Conservation (phyloP, 805 yeast species). For the Monosporozyma servazzii region DNA sequence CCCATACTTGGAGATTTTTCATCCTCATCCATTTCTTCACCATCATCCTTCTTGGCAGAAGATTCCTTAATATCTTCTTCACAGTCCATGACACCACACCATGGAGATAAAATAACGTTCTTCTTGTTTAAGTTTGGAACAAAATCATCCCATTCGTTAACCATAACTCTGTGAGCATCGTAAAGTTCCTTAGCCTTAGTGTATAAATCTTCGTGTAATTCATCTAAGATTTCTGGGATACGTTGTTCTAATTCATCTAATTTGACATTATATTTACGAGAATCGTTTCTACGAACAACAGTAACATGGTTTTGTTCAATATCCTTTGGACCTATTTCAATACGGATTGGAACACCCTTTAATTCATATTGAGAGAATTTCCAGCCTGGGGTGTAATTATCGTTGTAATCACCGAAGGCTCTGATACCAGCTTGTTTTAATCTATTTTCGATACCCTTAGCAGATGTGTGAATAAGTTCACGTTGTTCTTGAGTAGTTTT, state of each 20-base stretch:
- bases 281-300: constrained; percentile 89
- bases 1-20: constrained; percentile 99
- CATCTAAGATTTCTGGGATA: constrained; percentile 70
- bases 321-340: constrained; percentile 97
- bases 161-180: constrained; percentile 75
- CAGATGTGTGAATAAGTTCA: constrained; percentile 57
- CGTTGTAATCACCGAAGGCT: constrained; percentile 80
- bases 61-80: constrained; percentile 95
- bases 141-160: constrained; percentile 82
- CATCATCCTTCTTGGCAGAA: constrained; percentile 65
- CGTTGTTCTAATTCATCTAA: constrained; percentile 55
- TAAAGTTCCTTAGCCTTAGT: constrained; percentile 71
- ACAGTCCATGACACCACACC: constrained; percentile 93
- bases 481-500: constrained; percentile 75
- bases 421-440: constrained; percentile 59
- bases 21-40: constrained; percentile 81
- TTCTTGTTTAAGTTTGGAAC: constrained; percentile 86
- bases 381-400: constrained; percentile 97
- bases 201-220: constrained; percentile 69
- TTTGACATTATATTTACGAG: constrained; percentile 60
- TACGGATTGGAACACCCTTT: constrained; percentile 87
- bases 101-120: constrained; percentile 87
- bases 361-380: constrained; percentile 96
- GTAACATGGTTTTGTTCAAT: constrained; percentile 67
- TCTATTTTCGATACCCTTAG: constrained; percentile 55